Conservation (phyloP, 768 basidiomycete species). For the Gyrodon lividus region DNA sequence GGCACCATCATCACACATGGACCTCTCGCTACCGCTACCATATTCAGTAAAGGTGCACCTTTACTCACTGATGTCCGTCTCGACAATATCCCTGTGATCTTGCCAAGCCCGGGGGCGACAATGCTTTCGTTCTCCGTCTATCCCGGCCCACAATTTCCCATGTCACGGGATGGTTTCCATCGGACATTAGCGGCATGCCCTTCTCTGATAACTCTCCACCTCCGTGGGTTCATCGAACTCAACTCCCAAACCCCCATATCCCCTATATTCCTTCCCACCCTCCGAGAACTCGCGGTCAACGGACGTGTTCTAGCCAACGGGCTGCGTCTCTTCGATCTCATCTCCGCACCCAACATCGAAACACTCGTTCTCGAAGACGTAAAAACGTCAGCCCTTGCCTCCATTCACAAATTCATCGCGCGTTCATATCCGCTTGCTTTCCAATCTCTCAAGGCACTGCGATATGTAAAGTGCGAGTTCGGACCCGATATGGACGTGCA, state of each 20-base stretch:
- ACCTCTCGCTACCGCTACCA: conserved; percentile 18
- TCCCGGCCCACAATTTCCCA: conserved; percentile 33
- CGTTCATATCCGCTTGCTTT: conserved; percentile 27
- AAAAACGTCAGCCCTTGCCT: conserved; percentile 23
- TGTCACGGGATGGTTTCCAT: conserved; percentile 25
- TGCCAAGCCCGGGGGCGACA: conserved; percentile 20
- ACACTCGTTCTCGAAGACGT: conserved; percentile 32
- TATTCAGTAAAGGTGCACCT: conserved; percentile 34
- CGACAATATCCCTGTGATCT: conserved; percentile 29
- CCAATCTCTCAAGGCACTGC: conserved; percentile 27
- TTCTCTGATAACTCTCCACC: conserved; percentile 22
- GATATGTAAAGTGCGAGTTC: conserved; percentile 32
- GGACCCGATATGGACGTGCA: conserved; percentile 32
- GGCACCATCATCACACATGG: conserved; percentile 29
- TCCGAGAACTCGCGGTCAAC: conserved; percentile 32
- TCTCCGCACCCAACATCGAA: conserved; percentile 32
- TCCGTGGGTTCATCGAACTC: conserved; percentile 33
- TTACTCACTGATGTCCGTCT: conserved; percentile 32
- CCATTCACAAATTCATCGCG: conserved; percentile 29
- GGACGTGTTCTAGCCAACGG: conserved; percentile 29
- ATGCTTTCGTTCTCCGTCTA: conserved; percentile 33
- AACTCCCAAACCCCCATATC: conserved; percentile 15
- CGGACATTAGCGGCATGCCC: conserved; percentile 20
- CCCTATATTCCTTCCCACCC: conserved; percentile 22
- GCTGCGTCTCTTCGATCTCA: conserved; percentile 31